phyloP scores from a whole-genome alignment of 2,329 filamentous ascomycete genomes.

The Penicillium aurantiogriseum region DNA sequence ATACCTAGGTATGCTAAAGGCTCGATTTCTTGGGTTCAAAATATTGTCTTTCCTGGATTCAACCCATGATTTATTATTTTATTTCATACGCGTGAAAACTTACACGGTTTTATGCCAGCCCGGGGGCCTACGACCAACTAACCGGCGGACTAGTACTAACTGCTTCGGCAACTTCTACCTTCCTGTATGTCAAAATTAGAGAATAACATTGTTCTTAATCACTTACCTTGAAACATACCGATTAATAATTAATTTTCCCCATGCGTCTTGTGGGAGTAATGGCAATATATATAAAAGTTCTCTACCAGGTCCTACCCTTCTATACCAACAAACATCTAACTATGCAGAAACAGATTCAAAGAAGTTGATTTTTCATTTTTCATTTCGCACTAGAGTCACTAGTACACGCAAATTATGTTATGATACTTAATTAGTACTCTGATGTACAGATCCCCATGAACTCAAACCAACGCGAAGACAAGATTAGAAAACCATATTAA shows the following conservation, averaged over 20 bases:
- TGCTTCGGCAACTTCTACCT: not conserved
- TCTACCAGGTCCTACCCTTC: too few species aligned
- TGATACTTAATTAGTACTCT: not conserved
- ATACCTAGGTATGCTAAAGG: not conserved
- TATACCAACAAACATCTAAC: not conserved
- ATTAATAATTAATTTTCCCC: not conserved
- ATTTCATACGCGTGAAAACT: not conserved
- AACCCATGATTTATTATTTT: not conserved
- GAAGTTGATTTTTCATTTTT: not conserved
- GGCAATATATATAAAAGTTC: not conserved
- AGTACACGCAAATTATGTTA: not conserved
- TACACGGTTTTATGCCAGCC: not conserved
- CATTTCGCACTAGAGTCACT: not conserved
- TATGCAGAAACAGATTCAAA: not conserved
- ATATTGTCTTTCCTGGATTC: not conserved
- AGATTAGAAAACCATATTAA: too few species aligned
- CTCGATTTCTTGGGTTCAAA: not conserved
- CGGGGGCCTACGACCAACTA: too few species aligned
- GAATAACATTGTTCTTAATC: not conserved
- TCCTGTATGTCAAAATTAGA: not conserved
- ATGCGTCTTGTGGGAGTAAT: not conserved
- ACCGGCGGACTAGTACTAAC: not conserved
- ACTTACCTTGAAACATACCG: not conserved
- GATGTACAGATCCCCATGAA: not conserved
- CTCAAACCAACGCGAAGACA: not conserved